Evolutionary conservation across 139 green algal species (phyloP).

Genomic region (Diplosphaera chodatii): DNA sequence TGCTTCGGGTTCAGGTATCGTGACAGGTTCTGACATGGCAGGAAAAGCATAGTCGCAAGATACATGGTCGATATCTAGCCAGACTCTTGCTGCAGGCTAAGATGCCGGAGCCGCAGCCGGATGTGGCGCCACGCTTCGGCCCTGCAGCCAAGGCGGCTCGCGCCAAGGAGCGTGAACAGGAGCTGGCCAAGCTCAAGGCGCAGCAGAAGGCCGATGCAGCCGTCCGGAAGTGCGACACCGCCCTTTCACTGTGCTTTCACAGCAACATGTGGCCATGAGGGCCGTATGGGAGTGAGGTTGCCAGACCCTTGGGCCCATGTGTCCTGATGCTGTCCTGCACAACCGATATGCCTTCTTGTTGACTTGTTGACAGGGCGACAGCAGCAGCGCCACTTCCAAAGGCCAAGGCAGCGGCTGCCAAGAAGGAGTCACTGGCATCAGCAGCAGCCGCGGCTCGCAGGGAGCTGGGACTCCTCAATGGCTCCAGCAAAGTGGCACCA

Average conservation of each 20-base stretch:
- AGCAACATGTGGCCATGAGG: no score
- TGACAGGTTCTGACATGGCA: no score
- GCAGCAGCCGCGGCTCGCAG: conserved; percentile 7
- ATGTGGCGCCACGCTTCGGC: not conserved
- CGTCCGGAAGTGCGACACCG: not conserved
- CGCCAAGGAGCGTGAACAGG: conserved; percentile 4
- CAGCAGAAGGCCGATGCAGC: conserved; percentile 14
- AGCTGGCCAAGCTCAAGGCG: not conserved
- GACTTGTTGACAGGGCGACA: conserved; percentile 9
- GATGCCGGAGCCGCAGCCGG: not conserved
- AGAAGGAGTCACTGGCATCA: not conserved
- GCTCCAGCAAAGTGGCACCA: not conserved
- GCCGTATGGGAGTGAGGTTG: no score
- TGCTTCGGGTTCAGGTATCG: no score
- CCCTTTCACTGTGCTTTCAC: no score
- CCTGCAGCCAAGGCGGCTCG: conserved; percentile 14
- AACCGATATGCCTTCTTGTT: no score
- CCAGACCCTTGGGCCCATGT: no score
- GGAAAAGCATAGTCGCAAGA: no score
- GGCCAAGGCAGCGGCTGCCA: conserved; percentile 13
- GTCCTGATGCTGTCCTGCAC: no score
- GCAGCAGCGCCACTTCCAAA: conserved; percentile 8
- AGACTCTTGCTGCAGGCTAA: conserved; percentile 6
- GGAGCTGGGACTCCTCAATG: conserved; percentile 2
- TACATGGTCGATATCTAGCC: no score